Percentiles rank a stretch among this genome's conserved stretches.
Evolutionary conservation across 1,139 yeast genomes (phyloP).

Genomic region (Blastobotrys niveus): DNA sequence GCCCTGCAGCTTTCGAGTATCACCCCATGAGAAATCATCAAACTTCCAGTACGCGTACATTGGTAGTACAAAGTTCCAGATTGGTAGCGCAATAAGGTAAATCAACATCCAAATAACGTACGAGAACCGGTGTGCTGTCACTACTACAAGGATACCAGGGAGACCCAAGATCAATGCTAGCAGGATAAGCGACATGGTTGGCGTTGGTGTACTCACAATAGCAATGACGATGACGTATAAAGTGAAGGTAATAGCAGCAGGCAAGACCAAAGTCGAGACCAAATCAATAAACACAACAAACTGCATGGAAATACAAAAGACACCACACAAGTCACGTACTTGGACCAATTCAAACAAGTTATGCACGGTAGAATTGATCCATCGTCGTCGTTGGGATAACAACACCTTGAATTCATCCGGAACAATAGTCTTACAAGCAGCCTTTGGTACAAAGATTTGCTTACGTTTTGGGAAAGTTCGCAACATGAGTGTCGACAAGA

Average conservation of each 20-base stretch:
- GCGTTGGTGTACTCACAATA: conserved; percentile 69
- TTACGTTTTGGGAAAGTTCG: conserved; percentile 34
- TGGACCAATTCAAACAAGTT: conserved; percentile 33
- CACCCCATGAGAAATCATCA: conserved; percentile 99
- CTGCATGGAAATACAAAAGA: conserved; percentile 36
- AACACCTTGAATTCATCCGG: conserved; percentile 32
- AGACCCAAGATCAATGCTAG: conserved; percentile 78
- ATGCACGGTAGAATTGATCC: conserved; percentile 38
- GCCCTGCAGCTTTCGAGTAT: conserved; percentile 80
- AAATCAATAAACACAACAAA: conserved; percentile 35
- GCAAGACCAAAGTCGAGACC: conserved; percentile 56
- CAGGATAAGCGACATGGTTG: conserved; percentile 66
- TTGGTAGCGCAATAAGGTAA: conserved; percentile 76
- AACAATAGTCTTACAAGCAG: conserved; percentile 33
- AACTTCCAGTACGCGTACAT: conserved; percentile 92
- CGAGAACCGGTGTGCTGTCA: conserved; percentile 74
- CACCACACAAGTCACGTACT: conserved; percentile 35
- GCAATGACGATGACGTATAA: conserved; percentile 69
- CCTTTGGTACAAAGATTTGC: conserved; percentile 34
- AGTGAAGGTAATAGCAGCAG: conserved; percentile 81
- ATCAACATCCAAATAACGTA: conserved; percentile 79
- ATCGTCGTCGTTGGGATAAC: conserved; percentile 36
- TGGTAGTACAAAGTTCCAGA: conserved; percentile 93
- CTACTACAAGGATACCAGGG: conserved; percentile 81
- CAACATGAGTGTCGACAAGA: conserved; percentile 34